A percentile compares a stretch with the other conserved stretches of the same genome.
Evolutionary conservation across 306 rosid genomes (phyloP).

Genomic region (Sphenostylis stenocarpa): DNA sequence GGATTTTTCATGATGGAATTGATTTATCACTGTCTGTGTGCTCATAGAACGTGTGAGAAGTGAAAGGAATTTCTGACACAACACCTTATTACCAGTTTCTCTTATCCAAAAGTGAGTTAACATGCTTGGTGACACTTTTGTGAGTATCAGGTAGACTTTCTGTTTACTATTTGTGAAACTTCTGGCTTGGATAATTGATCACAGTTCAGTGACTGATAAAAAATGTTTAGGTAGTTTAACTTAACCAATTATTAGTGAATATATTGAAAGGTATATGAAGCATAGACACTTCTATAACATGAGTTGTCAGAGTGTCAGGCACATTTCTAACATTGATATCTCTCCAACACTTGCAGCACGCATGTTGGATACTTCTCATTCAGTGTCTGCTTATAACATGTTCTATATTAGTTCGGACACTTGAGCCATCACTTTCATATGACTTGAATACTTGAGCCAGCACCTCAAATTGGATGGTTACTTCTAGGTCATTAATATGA

Average conservation of each 20-base stretch:
- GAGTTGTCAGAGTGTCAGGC: not conserved
- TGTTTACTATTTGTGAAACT: constrained; percentile 13
- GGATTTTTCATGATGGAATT: not conserved
- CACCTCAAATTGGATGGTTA: not conserved
- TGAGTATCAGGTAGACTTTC: constrained; percentile 19
- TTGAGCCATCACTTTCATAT: not conserved
- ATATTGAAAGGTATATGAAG: not conserved
- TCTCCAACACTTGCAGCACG: not conserved
- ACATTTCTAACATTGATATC: not conserved
- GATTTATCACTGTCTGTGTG: not conserved
- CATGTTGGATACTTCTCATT: not conserved
- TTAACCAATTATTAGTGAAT: constrained; percentile 22
- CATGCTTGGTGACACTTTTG: not conserved
- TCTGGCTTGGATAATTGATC: constrained; percentile 24
- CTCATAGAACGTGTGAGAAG: not conserved
- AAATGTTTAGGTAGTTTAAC: not conserved
- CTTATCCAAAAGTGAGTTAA: not conserved
- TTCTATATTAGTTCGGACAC: not conserved
- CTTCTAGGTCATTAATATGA: not conserved
- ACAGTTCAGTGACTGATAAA: constrained; percentile 1
- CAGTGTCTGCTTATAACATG: not conserved
- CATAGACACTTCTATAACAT: not conserved
- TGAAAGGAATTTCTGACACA: not conserved
- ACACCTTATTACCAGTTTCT: not conserved
- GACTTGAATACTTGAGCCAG: not conserved